Base-by-base conservation (phyloP, 1,284 basidiomycete genomes). In the Omphalotus olearius region DNA sequence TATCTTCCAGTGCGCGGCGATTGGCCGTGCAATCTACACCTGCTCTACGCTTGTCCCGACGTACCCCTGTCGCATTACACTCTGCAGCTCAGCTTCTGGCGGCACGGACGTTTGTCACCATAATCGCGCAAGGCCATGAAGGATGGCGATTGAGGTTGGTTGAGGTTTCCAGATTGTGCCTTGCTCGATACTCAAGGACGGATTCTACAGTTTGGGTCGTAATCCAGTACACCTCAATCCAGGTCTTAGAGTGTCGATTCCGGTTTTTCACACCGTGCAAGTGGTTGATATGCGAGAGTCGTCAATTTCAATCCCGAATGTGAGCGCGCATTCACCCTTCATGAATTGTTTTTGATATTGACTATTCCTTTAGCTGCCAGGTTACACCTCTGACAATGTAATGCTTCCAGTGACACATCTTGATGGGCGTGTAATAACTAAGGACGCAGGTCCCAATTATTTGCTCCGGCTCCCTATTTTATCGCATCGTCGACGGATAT, bases 301-400 rank as follows among this genome's bases (percentile, higher is more conserved):
- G 7, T 77, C 75, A 1, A 72, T 74, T 20, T 60, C 60, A 14
- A 73, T 74, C 23, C 72, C 71, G 1, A 67, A 72, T 45, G 72
- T 73, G 45, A 17, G 67, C 56, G 38, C 10, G 47, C 39, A 30
- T 6, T 25, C 23, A 23, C 4, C 41, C 16, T 26, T 16, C 38
- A 14, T 37, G 37, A n/a, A 49, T 47, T 52, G n/a, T n/a, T 53
- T n/a, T 45, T 16, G 23, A 6, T 30, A 37, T 16, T 33, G 26
- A 36, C 42, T 10, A 14, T 23, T 17, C 47, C 17, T 46, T n/a
- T 37, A 71, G 69, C 64, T 75, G 28, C 67, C 70, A 6, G 76
- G 72, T 14, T 79, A 78, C 61, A 80, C 77, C 0, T 65, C 70
- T 1, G 78, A 80, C 62, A 79, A 80, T 60, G 76, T 76, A 16